Evolutionary conservation across 2,329 filamentous ascomycete genomes (phyloP).

Genomic region (Colletotrichum melonis): DNA sequence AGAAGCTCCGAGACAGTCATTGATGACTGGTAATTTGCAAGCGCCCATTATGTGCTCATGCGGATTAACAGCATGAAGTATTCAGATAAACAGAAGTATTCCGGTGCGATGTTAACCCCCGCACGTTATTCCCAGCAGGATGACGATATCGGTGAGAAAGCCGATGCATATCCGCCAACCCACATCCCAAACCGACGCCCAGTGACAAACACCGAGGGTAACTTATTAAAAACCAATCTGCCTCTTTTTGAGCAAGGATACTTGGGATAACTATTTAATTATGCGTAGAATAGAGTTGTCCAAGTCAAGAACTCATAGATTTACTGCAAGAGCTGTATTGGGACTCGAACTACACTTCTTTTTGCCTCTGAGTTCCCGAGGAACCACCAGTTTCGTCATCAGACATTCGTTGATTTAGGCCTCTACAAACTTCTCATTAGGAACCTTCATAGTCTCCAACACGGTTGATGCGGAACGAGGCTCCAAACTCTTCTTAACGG

Average conservation of each 20-base stretch:
- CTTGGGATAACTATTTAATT: too few relatives aligned
- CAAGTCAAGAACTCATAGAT: background rate
- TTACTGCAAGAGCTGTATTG: too few relatives aligned
- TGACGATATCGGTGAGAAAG: conserved; percentile 17
- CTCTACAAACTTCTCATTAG: conserved; percentile 19
- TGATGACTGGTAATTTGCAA: background rate
- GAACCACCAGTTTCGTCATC: too few relatives aligned
- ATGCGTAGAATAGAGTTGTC: background rate
- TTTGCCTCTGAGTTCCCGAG: too few relatives aligned
- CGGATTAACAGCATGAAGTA: background rate
- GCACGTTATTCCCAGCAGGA: background rate
- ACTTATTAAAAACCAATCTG: background rate
- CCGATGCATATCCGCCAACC: background rate
- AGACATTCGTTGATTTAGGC: background rate
- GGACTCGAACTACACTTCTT: background rate
- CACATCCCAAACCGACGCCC: background rate
- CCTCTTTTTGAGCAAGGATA: too few relatives aligned
- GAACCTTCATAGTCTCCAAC: conserved; percentile 40
- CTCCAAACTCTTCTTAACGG: conserved; percentile 55
- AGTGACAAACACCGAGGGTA: background rate
- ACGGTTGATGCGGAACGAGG: conserved; percentile 56
- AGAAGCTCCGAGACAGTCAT: background rate
- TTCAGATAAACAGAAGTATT: background rate
- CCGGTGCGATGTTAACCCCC: background rate
- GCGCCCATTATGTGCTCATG: background rate